Base-by-base conservation (phyloP, 176 grass and related monocot genomes). In the Juncus inflexus region DNA sequence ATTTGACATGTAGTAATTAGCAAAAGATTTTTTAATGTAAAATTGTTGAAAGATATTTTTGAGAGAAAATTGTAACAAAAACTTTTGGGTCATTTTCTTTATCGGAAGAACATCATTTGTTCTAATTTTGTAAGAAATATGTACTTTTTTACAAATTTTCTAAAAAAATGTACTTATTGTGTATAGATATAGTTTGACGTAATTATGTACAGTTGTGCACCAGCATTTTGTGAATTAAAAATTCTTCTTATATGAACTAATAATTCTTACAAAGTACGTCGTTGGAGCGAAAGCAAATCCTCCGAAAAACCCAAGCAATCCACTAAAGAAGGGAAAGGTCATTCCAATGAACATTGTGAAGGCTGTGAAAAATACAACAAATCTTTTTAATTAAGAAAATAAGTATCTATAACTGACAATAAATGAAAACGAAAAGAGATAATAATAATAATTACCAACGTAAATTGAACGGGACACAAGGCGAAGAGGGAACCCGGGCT, bases 221-320 rank as follows among this genome's bases (percentile, higher is more conserved):
- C 16, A 61, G 19, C 35, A 37, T 37, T 63, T 63, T 13, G 6
- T 28, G 19, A 28, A 28, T 28, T 28, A 28, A 28, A 28, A 28
- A 0, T 28, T 28, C 19, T 28, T 28, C 1, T 28, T 28, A 28
- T 1, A 28, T 28, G 19, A 28, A 28, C 0, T 28, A 28, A 28
- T 28, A 11, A 40, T 28, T 40, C 90, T 95, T 83, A 95, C 90
- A 57, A 67, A 95, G 71, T 86, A 95, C 42, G 90, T 86, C 1
- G 90, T 95, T 3, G 85, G 90, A 42, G 90, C 87, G 72, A 81
- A 95, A 12, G 82, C 90, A 28, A 94, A 94, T 10, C 89, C 89
- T 19, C 89, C 84, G 53, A 94, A 94, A 81, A 94, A 94, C 45
- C 89, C 85, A 37, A 88, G 79, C 42, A 94, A 72, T 61, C 86